Conservation (phyloP, 345 rosid species). For the Luvunga scandens region DNA sequence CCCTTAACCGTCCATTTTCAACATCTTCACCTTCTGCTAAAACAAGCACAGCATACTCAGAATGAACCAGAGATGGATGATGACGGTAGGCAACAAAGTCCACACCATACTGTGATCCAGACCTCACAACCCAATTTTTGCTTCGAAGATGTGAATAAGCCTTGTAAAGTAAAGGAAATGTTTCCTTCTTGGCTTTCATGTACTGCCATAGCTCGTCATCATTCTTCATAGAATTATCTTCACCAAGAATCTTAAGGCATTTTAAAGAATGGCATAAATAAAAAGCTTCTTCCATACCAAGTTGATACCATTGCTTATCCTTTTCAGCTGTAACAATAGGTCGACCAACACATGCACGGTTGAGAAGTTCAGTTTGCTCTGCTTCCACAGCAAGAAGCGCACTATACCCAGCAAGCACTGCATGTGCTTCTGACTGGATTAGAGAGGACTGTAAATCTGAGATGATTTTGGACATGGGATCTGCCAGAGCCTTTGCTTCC, state of each 20-base stretch:
- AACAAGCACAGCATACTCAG: constrained; percentile 70
- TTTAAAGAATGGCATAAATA: constrained; percentile 49
- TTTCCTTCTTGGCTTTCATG: constrained; percentile 42
- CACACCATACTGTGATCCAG: constrained; percentile 72
- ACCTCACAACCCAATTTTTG: constrained; percentile 77
- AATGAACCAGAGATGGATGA: constrained; percentile 82
- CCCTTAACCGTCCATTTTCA: constrained; percentile 43
- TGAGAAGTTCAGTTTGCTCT: constrained; percentile 56
- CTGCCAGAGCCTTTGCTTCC: constrained; percentile 64
- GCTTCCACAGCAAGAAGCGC: constrained; percentile 51
- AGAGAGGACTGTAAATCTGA: constrained; percentile 57
- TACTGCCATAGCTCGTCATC: constrained; percentile 48
- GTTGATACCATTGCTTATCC: constrained; percentile 70
- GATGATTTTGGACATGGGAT: constrained; percentile 68
- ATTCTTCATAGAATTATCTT: constrained; percentile 29
- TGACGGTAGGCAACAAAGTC: constrained; percentile 80
- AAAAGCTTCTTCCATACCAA: constrained; percentile 83
- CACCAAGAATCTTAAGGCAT: constrained; percentile 53
- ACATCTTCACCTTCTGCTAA: constrained; percentile 38
- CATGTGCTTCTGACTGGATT: constrained; percentile 35
- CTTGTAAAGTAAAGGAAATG: constrained; percentile 59
- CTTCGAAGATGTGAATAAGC: constrained; percentile 69
- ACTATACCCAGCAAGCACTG: constrained; percentile 46
- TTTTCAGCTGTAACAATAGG: constrained; percentile 48
- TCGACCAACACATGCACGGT: constrained; percentile 72